Conservation (phyloP, 257 asterid species). For the Lavandula angustifolia region DNA sequence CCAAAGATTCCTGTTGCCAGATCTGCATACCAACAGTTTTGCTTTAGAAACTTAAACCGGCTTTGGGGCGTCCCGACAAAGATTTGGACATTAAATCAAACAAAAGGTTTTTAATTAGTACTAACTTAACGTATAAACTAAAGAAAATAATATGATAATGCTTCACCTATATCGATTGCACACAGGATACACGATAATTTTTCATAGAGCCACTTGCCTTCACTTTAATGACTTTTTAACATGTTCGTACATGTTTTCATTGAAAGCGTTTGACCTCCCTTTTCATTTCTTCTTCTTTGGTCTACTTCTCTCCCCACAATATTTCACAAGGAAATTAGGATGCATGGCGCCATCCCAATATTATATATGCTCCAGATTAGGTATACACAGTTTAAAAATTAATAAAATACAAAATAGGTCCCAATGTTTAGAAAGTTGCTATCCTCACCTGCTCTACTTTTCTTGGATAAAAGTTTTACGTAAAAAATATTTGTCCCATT, state of each 20-base stretch:
- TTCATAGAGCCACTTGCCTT: conserved; percentile 38
- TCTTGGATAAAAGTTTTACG: too few species aligned
- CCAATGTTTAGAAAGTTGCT: neutral
- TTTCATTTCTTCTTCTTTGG: neutral
- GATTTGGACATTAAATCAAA: conserved; percentile 40
- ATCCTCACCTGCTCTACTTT: neutral
- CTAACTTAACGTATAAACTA: neutral
- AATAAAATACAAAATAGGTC: neutral
- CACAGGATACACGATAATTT: conserved; percentile 40
- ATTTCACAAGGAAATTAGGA: too few species aligned
- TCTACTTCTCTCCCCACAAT: too few species aligned
- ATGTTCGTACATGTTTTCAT: conserved; percentile 38
- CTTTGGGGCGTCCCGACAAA: conserved; percentile 28
- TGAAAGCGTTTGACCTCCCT: conserved; percentile 38
- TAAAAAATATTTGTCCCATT: neutral
- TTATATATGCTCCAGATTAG: too few species aligned
- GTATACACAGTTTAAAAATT: too few species aligned
- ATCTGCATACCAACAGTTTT: conserved; percentile 22
- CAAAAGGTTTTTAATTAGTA: neutral
- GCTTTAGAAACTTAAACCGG: conserved; percentile 14
- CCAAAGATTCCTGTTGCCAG: conserved; percentile 25
- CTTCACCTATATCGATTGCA: conserved; percentile 15
- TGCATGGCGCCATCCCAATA: too few species aligned
- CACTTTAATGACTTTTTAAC: conserved; percentile 42
- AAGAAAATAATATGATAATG: neutral